A percentile compares a stretch with the other conserved stretches of the same genome.
These are phyloP conservation scores for Stephanocyclus meneghinianus DNA, from an alignment of 352 stramenopile genomes.

Conservation along the genomic window DNA sequence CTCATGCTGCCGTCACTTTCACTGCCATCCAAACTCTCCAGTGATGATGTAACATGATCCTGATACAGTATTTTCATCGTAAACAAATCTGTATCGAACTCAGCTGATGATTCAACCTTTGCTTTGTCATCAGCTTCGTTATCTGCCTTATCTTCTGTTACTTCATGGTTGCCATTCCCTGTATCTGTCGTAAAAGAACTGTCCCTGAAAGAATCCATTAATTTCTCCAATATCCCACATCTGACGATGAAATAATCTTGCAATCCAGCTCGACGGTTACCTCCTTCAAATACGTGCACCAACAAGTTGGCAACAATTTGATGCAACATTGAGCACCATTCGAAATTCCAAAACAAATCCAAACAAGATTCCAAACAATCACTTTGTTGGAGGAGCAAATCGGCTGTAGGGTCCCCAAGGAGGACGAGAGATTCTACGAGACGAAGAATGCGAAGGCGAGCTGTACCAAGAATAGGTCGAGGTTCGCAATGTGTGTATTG, in stretches of 20 bases:
- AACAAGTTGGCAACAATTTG: constrained; percentile 82
- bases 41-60: constrained; percentile 15
- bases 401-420: constrained; percentile 60
- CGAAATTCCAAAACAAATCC: constrained; percentile 83
- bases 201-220: constrained; percentile 77
- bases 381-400: constrained; percentile 65
- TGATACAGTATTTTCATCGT: constrained; percentile 39
- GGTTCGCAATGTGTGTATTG: constrained; percentile 63
- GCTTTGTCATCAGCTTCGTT: constrained; percentile 2
- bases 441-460: constrained; percentile 74
- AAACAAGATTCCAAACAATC: constrained; percentile 71
- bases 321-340: constrained; percentile 83
- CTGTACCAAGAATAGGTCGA: constrained; percentile 68
- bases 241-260: constrained; percentile 78
- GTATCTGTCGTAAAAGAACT: constrained; percentile 2
- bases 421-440: constrained; percentile 81
- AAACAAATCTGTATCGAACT: constrained; percentile 24
- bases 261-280: constrained; percentile 58
- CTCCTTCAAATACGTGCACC: constrained; percentile 83
- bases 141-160: background rate
- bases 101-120: background rate
- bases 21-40: constrained; percentile 24
- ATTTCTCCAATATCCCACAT: constrained; percentile 68
- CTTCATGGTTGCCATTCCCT: background rate
- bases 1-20: constrained; percentile 23